A percentile compares a stretch with the other conserved stretches of the same genome.
Conservation (phyloP, 1,139 yeast genomes). For the Diutina sp. region DNA sequence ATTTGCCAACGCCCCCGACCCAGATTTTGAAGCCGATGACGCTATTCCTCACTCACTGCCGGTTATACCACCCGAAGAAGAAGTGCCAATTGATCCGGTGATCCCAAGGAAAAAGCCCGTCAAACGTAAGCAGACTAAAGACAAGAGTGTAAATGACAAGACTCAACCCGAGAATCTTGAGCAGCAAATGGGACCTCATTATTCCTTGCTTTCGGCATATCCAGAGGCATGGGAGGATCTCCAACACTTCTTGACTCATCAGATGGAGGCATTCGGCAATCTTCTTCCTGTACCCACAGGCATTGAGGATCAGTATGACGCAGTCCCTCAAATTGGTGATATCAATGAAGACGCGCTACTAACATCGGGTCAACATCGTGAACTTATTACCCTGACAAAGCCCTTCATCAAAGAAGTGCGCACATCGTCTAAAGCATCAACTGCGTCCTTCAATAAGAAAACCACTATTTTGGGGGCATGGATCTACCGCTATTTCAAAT, state of each 20-base stretch:
- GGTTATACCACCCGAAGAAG: background rate
- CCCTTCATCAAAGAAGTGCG: conserved; percentile 1
- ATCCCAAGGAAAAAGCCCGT: background rate
- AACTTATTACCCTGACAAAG: background rate
- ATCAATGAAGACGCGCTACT: background rate
- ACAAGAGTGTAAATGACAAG: background rate
- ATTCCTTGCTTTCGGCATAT: background rate
- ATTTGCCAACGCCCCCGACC: background rate
- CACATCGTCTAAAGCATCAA: conserved; percentile 1
- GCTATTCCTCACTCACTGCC: background rate
- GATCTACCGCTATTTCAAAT: conserved; percentile 25
- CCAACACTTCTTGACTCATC: background rate
- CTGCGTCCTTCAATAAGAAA: conserved; percentile 4
- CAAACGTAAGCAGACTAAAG: background rate
- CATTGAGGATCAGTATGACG: background rate
- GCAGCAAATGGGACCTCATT: background rate
- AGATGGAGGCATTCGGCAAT: background rate
- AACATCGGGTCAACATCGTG: background rate
- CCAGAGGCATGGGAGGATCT: background rate
- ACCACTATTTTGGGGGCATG: conserved; percentile 8
- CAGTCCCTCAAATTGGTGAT: background rate
- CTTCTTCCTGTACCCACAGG: background rate
- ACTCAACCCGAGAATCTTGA: background rate
- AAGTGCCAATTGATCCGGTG: background rate
- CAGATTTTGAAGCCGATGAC: background rate